A percentile compares a stretch with the other conserved stretches of the same genome.
Evolutionary conservation across 2,329 filamentous ascomycete genomes (phyloP).

Genomic region (Plectosphaerella sp.): DNA sequence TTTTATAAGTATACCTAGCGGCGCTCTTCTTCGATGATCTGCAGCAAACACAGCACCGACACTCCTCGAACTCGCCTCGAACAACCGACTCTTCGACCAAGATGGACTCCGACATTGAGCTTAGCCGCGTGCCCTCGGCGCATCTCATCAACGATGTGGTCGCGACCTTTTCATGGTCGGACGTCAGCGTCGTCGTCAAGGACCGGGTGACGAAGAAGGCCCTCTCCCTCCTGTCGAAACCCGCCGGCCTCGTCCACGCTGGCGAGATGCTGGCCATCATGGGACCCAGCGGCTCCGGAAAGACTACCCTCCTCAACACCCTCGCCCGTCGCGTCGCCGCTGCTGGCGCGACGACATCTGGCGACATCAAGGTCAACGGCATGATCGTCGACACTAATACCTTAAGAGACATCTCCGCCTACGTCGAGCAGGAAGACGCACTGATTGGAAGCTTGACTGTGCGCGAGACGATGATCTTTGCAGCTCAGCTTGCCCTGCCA

Average conservation of each 20-base stretch:
- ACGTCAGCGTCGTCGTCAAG: constrained; percentile 67
- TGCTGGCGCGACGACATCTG: constrained; percentile 35
- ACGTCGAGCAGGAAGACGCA: constrained; percentile 86
- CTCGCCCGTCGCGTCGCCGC: constrained; percentile 59
- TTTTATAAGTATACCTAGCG: too few relatives aligned
- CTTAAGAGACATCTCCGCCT: constrained; percentile 65
- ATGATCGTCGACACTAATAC: constrained; percentile 40
- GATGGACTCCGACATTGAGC: not conserved
- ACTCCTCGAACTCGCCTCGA: too few relatives aligned
- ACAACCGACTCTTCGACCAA: too few relatives aligned
- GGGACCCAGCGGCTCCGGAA: constrained; percentile 71
- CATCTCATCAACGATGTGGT: constrained; percentile 62
- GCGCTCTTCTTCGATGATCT: too few relatives aligned
- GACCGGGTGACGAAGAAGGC: constrained; percentile 61
- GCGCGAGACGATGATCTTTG: constrained; percentile 73
- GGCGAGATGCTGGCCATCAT: constrained; percentile 76
- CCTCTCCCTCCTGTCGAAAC: constrained; percentile 11
- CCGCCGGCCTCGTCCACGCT: constrained; percentile 17
- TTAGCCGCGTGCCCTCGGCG: constrained; percentile 17
- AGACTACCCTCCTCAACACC: constrained; percentile 79
- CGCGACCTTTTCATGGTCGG: constrained; percentile 60
- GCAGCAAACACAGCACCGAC: too few relatives aligned
- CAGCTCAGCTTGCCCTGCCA: constrained; percentile 54
- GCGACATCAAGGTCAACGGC: constrained; percentile 61
- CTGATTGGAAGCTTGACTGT: constrained; percentile 78